Evolutionary conservation across 805 yeast genomes (phyloP), one percentile per base, ranked within the genome.

Genomic region (Komagataella phaffii): DNA sequence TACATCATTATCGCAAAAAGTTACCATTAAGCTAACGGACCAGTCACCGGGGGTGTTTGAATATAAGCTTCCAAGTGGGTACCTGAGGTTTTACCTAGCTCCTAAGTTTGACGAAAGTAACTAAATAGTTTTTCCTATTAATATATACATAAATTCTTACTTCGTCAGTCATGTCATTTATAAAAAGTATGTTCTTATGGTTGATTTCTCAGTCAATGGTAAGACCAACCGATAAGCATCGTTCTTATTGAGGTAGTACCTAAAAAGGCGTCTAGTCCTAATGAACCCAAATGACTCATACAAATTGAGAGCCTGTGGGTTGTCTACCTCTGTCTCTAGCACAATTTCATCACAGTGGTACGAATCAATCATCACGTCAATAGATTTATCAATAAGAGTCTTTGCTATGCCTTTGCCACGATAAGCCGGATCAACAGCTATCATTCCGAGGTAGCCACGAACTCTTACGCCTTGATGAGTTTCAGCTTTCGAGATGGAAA

Each of bases 101-200:
- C 99, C 99, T 54, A 91, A 93, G 77, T 88, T 93, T 66, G 96
- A 86, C 58, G 98, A 90, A 57, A 96, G 87, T 57, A 93, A 86
- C 57, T 80, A 71, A 63, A 30, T 50, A 49, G 51, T 46, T 46
- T 17, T 48, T 40, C 23, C 17, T 17, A 18, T 12, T 19, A 43
- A 40, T 52, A 46, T 50, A 53, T 48, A 47, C 50, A 45, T 44
- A 54, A 46, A 46, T 24, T 18, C 17, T 47, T 47, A 45, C 46
- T 19, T 52, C 30, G 43, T 19, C 36, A 21, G 49, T 49, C 49
- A 44, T 40, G n/a, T 45, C 36, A 21, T 10, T 36, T 23, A 61
- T 24, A 79, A 61, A 56, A 82, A 84, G 0, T 81, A 77, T 1
- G 85, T 71, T 53, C 93, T 64, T 23, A 65, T 59, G 2, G 77